Conservation (phyloP, 2,329 filamentous ascomycete genomes). For the Clarireedia paspali region DNA sequence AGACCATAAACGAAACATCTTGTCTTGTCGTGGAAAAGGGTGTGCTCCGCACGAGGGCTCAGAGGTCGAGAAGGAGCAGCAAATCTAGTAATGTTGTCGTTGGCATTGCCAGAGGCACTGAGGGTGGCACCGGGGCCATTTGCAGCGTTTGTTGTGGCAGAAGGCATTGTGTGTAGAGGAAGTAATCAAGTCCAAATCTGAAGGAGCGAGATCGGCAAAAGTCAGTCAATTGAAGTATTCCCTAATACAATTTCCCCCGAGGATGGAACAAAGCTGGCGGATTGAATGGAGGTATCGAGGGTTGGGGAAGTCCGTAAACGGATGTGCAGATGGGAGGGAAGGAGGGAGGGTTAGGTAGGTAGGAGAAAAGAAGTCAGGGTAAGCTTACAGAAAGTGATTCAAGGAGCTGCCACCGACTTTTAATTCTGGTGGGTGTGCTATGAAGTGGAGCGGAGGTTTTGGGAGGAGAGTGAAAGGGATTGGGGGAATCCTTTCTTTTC, state of each 20-base stretch:
- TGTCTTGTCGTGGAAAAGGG: constrained; percentile 98
- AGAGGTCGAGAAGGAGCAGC: constrained; percentile 83
- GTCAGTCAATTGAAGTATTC: constrained; percentile 17
- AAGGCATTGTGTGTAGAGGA: constrained; percentile 9
- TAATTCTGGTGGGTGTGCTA: background rate
- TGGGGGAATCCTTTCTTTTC: background rate
- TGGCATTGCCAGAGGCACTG: constrained; percentile 57
- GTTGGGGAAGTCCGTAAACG: constrained; percentile 9
- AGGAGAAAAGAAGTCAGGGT: background rate
- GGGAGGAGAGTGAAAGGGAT: background rate
- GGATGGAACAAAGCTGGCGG: background rate
- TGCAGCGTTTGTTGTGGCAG: constrained; percentile 27
- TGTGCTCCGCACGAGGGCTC: constrained; percentile 80
- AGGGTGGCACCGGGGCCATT: constrained; percentile 30
- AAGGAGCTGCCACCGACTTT: background rate
- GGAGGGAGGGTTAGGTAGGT: background rate
- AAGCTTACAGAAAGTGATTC: background rate
- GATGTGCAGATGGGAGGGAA: background rate
- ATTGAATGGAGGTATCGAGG: background rate
- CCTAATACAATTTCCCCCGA: background rate
- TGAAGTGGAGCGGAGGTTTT: background rate
- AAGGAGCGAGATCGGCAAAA: constrained; percentile 6
- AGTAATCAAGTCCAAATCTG: constrained; percentile 1
- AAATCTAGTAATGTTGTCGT: constrained; percentile 99
- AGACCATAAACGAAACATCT: constrained; percentile 99